Conservation (phyloP, 768 basidiomycete species). For the Kwoniella mangroviensis region DNA sequence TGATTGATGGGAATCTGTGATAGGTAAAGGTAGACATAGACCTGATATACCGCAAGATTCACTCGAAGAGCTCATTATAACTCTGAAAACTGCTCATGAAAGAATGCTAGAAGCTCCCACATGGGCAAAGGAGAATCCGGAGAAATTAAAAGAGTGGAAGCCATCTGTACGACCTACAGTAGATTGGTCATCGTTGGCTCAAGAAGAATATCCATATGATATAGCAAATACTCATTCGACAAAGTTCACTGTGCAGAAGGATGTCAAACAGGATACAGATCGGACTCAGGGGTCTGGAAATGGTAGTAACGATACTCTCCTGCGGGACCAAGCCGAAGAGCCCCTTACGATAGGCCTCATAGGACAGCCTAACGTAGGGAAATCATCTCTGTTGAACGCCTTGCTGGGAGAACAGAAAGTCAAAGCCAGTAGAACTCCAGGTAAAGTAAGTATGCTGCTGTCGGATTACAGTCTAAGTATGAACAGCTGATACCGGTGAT, state of each 20-base stretch:
- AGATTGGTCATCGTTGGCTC: constrained; percentile 71
- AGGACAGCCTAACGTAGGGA: constrained; percentile 97
- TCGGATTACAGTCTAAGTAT: too few species aligned
- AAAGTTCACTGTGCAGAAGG: too few species aligned
- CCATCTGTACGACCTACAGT: constrained; percentile 69
- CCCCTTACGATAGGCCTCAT: constrained; percentile 78
- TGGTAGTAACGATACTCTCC: constrained; percentile 39
- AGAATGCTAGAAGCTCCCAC: constrained; percentile 73
- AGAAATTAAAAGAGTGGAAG: constrained; percentile 67
- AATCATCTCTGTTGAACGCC: constrained; percentile 97
- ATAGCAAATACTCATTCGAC: constrained; percentile 5
- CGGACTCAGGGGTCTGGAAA: constrained; percentile 23
- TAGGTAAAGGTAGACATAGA: constrained; percentile 57
- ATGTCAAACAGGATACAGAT: neutral
- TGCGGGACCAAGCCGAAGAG: constrained; percentile 50
- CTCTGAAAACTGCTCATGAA: constrained; percentile 70
- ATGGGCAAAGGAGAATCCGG: constrained; percentile 62
- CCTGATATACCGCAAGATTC: constrained; percentile 73
- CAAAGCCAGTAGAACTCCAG: constrained; percentile 52
- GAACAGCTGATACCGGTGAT: neutral
- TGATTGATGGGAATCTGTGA: neutral
- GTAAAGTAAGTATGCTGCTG: constrained; percentile 46
- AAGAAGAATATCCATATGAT: constrained; percentile 11
- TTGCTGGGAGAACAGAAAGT: constrained; percentile 96
- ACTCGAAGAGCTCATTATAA: constrained; percentile 67